These are phyloP conservation scores for Pisolithus thermaeus DNA, from an alignment of 1,284 basidiomycete genomes.

Conservation along the genomic window DNA sequence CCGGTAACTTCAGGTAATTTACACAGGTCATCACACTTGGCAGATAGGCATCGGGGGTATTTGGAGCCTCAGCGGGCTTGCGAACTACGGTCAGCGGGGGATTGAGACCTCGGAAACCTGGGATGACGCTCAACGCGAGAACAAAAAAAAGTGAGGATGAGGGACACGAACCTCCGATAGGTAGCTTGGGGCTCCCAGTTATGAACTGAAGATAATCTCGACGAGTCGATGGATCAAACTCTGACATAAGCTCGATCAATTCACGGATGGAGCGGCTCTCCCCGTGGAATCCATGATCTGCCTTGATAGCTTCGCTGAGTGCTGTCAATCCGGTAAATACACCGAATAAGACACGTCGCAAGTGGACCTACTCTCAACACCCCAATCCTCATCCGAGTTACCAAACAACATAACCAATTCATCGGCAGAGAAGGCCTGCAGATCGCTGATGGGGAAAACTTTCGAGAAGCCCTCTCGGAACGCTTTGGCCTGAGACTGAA, in stretches of 20 bases:
- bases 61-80: conserved; percentile 89
- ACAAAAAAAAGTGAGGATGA: background rate
- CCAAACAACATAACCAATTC: conserved; percentile 94
- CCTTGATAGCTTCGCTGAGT: conserved; percentile 87
- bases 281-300: conserved; percentile 96
- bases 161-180: conserved; percentile 74
- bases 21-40: conserved; percentile 99
- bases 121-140: background rate
- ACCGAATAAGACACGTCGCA: background rate
- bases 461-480: conserved; percentile 90
- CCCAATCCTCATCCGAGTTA: conserved; percentile 95
- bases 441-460: conserved; percentile 88
- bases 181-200: conserved; percentile 90
- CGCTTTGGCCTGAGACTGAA: conserved; percentile 70
- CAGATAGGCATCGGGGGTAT: conserved; percentile 90
- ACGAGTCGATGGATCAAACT: conserved; percentile 68
- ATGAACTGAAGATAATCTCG: conserved; percentile 95
- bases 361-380: conserved; percentile 64
- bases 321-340: conserved; percentile 36
- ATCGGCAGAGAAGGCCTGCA: conserved; percentile 90
- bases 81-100: conserved; percentile 95
- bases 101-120: conserved; percentile 92
- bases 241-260: conserved; percentile 82
- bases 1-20: conserved; percentile 92
- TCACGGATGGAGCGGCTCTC: conserved; percentile 89